phyloP scores from a whole-genome alignment of 495 filamentous ascomycete species.

The Lasiosphaeria ovina region DNA sequence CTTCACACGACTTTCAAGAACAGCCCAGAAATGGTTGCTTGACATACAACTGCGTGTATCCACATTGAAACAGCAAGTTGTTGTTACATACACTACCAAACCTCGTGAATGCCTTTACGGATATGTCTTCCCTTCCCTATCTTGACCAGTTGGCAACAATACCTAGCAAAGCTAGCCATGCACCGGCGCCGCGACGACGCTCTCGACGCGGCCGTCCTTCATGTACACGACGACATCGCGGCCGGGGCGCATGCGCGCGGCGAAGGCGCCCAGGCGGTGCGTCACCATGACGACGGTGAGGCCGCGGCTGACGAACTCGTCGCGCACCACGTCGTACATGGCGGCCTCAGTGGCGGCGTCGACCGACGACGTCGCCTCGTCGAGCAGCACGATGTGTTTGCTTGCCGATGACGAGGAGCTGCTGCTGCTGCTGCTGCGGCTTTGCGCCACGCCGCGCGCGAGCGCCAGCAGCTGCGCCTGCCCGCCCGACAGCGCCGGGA shows the following conservation, averaged over 20 bases:
- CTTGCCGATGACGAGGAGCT: background rate
- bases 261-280: constrained; percentile 59
- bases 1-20: no score
- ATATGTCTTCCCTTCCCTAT: background rate
- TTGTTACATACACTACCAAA: no score
- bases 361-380: constrained; percentile 81
- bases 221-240: constrained; percentile 33
- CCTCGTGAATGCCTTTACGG: no score
- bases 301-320: constrained; percentile 47
- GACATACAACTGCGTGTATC: no score
- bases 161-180: background rate
- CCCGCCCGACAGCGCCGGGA: constrained; percentile 30
- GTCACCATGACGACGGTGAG: constrained; percentile 63
- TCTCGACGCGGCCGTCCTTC: constrained; percentile 34
- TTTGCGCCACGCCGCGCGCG: constrained; percentile 23
- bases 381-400: constrained; percentile 65
- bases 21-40: no score
- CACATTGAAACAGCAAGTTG: no score
- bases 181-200: background rate
- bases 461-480: constrained; percentile 31
- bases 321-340: constrained; percentile 65
- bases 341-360: constrained; percentile 75
- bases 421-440: background rate
- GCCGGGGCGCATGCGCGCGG: constrained; percentile 17
- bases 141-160: background rate